Base-by-base conservation (phyloP, 257 asterid species). In the Eustoma russellianum region DNA sequence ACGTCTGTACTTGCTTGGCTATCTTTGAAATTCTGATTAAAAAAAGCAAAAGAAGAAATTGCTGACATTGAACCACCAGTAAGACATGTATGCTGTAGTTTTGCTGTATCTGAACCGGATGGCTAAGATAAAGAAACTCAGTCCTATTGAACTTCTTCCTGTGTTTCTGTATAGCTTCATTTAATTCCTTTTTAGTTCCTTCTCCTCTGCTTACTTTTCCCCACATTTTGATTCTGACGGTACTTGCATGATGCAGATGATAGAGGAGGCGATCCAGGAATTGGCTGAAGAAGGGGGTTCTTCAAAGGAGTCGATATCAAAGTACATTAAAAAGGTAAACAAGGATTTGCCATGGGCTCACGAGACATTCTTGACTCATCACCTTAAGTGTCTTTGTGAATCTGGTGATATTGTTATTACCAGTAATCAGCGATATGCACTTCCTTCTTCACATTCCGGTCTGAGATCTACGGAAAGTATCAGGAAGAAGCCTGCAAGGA, bases 261-360 rank as follows among this genome's bases (percentile, higher is more conserved):
- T 85, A 63, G 72, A 78, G 58, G 67, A 68, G 50, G 89, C 95
- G 5, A 57, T 85, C 50, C 53, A 28, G 57, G 59, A 63, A 48
- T 74, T 82, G 76, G 65, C 60, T 61, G 83, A 68, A 65, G 55
- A 64, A 35, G 68, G 71, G 5, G 89, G 83, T 55, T 79, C 85
- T 0, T 65, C 59, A 3, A 77, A 74, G 57, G 85, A 72, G 65
- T 62, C 82, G 13, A 80, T 85, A 56, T 79, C 93, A 35, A 12
- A 68, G 13, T 72, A 70, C 33, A 82, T 85, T 30, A 17, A 49
- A 56, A 35, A 48, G 55, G 73, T 69, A 46, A 38, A 71, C 45
- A 30, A 66, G 17, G 75, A 74, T 56, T 61, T 83, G 69, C 86
- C 84, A n/a, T 76, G 72, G 74, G 66, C 74, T 57, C 93, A 83